These are phyloP conservation scores for Chalciporus piperatoides DNA, from an alignment of 1,284 basidiomycete genomes.

Conservation along the genomic window DNA sequence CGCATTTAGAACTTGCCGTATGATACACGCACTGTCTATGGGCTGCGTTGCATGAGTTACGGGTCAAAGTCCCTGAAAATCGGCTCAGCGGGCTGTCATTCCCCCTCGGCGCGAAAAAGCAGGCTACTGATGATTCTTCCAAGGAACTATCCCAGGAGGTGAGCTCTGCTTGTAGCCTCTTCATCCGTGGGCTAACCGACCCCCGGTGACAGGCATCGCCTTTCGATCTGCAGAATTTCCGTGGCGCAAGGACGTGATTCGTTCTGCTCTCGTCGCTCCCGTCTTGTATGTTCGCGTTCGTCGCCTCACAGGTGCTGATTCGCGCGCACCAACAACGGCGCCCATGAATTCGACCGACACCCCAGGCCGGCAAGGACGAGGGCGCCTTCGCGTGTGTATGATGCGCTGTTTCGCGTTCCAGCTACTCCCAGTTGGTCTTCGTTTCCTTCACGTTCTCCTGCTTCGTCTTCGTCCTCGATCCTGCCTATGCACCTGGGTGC, in stretches of 20 bases:
- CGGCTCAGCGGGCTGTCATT: slow-evolving; percentile 40
- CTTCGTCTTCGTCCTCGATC: slow-evolving; percentile 8
- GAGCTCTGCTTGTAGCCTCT: slow-evolving; percentile 5
- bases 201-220: slow-evolving; percentile 30
- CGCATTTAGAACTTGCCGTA: slow-evolving; percentile 56
- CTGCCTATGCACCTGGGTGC: slow-evolving; percentile 11
- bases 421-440: slow-evolving; percentile 17
- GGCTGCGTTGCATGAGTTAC: slow-evolving; percentile 49
- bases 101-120: slow-evolving; percentile 6
- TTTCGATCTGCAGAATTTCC: slow-evolving; percentile 50
- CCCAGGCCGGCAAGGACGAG: slow-evolving; percentile 12
- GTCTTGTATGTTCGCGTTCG: neutral
- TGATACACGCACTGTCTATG: slow-evolving; percentile 60
- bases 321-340: slow-evolving; percentile 9
- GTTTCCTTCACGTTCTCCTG: slow-evolving; percentile 6
- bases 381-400: slow-evolving; percentile 6
- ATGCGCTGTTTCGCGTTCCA: slow-evolving; percentile 11
- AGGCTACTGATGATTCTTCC: slow-evolving; percentile 20
- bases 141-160: slow-evolving; percentile 29
- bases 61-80: slow-evolving; percentile 43
- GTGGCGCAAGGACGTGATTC: slow-evolving; percentile 41
- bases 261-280: slow-evolving; percentile 3
- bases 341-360: slow-evolving; percentile 12
- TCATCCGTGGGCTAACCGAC: neutral
- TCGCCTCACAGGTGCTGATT: slow-evolving; percentile 7